Conservation (phyloP, 108 stramenopile genomes). For the Chaetoceros tenuissimus region DNA sequence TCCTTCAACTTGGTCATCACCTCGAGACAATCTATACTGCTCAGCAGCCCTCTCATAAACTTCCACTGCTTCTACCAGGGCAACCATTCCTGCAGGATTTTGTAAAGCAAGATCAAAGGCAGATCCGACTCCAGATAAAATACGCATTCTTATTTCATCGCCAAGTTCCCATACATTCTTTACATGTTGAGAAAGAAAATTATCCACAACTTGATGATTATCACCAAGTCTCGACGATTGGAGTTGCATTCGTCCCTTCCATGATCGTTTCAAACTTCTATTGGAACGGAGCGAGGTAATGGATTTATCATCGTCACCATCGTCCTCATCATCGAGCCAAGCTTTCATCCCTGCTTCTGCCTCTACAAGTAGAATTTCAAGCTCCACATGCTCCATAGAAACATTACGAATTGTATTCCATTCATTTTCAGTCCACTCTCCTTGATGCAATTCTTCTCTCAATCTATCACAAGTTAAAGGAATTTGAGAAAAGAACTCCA, state of each 20-base stretch:
- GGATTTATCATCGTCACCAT: not conserved
- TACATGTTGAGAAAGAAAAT: slow-evolving; percentile 73
- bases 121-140: slow-evolving; percentile 65
- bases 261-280: not conserved
- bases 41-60: slow-evolving; percentile 74
- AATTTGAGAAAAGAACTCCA: slow-evolving; percentile 81
- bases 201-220: slow-evolving; percentile 67
- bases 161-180: slow-evolving; percentile 91
- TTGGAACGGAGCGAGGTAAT: not conserved
- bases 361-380: slow-evolving; percentile 82
- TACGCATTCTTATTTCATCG: slow-evolving; percentile 79
- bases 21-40: slow-evolving; percentile 29
- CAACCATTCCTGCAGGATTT: slow-evolving; percentile 86
- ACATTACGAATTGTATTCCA: slow-evolving; percentile 78
- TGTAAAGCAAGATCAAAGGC: slow-evolving; percentile 79
- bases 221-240: slow-evolving; percentile 6
- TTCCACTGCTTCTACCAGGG: slow-evolving; percentile 82
- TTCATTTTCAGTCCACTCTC: slow-evolving; percentile 79
- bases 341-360: slow-evolving; percentile 83
- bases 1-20: slow-evolving; percentile 48
- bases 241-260: slow-evolving; percentile 4
- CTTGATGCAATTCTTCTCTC: slow-evolving; percentile 67
- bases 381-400: slow-evolving; percentile 74
- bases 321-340: slow-evolving; percentile 35
- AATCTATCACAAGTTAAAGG: slow-evolving; percentile 78